phyloP scores from a whole-genome alignment of 495 filamentous ascomycete genomes.

The Aspergillus kassunensis region DNA sequence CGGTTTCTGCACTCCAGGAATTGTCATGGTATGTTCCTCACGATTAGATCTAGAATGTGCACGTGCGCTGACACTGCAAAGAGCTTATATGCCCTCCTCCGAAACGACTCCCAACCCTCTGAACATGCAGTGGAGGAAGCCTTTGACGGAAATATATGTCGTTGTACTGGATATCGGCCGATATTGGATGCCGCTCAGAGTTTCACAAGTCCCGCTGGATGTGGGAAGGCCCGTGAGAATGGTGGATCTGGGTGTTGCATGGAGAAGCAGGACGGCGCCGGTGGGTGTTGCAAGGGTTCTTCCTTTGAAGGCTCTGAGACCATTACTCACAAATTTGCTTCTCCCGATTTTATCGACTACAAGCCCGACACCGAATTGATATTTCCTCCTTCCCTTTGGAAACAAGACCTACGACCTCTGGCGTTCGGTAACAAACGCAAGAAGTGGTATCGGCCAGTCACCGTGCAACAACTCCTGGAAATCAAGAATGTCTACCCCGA shows the following conservation, averaged over 20 bases:
- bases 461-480: conserved; percentile 78
- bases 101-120: conserved; percentile 41
- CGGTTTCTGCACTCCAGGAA: conserved; percentile 93
- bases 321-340: conserved; percentile 12
- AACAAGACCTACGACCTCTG: conserved; percentile 75
- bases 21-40: conserved; percentile 89
- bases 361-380: conserved; percentile 92
- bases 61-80: conserved; percentile 41
- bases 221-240: conserved; percentile 41
- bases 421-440: conserved; percentile 93
- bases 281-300: conserved; percentile 37
- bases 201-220: conserved; percentile 35
- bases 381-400: conserved; percentile 79
- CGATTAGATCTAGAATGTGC: conserved; percentile 22
- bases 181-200: conserved; percentile 87
- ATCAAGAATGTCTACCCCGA: conserved; percentile 83
- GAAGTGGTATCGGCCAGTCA: conserved; percentile 88
- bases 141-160: conserved; percentile 92
- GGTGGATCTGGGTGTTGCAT: conserved; percentile 53
- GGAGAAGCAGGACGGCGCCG: conserved; percentile 42
- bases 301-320: conserved; percentile 9
- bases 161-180: conserved; percentile 92
- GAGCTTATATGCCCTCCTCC: conserved; percentile 67
- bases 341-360: conserved; percentile 79
- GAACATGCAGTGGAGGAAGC: conserved; percentile 67